Evolutionary conservation across 2,329 filamentous ascomycete species (phyloP).

Genomic region (Nigrospora sphaerica): DNA sequence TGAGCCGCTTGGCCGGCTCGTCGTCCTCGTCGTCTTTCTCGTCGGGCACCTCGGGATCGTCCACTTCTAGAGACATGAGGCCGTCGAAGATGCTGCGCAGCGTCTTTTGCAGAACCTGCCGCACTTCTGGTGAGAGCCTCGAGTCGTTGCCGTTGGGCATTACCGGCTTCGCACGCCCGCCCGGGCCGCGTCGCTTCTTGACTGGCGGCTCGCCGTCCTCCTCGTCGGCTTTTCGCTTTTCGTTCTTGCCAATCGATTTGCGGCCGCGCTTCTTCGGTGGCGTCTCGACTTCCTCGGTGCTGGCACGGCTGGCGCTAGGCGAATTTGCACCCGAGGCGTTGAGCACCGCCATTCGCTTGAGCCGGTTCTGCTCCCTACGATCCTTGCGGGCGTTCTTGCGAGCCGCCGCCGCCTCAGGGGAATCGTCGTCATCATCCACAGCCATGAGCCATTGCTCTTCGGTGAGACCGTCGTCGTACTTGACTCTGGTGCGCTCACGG

Average conservation of each 20-base stretch:
- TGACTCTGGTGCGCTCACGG: conserved; percentile 87
- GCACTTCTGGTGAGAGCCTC: conserved; percentile 60
- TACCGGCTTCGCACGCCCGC: conserved; percentile 59
- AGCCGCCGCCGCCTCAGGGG: conserved; percentile 84
- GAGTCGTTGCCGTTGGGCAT: conserved; percentile 23
- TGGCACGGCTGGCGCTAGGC: conserved; percentile 71
- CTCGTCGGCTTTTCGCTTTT: conserved; percentile 85
- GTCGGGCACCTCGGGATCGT: conserved; percentile 50
- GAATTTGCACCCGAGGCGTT: conserved; percentile 54
- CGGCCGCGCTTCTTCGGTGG: conserved; percentile 77
- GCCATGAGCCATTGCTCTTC: conserved; percentile 99
- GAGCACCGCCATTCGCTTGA: conserved; percentile 42
- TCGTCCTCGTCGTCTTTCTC: conserved; percentile 42
- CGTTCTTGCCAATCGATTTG: conserved; percentile 64
- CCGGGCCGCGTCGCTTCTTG: conserved; percentile 70
- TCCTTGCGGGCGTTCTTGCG: conserved; percentile 83
- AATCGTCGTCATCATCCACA: conserved; percentile 93
- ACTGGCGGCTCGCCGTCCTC: conserved; percentile 70
- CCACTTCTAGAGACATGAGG: conserved; percentile 78
- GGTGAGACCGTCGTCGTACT: conserved; percentile 93
- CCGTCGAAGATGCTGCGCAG: conserved; percentile 71
- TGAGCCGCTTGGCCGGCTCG: conserved; percentile 60
- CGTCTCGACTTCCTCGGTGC: conserved; percentile 72
- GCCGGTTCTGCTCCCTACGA: conserved; percentile 68
- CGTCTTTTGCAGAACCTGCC: conserved; percentile 71